Evolutionary conservation across 2,329 filamentous ascomycete genomes (phyloP).

Genomic region (Biscogniauxia sp.): DNA sequence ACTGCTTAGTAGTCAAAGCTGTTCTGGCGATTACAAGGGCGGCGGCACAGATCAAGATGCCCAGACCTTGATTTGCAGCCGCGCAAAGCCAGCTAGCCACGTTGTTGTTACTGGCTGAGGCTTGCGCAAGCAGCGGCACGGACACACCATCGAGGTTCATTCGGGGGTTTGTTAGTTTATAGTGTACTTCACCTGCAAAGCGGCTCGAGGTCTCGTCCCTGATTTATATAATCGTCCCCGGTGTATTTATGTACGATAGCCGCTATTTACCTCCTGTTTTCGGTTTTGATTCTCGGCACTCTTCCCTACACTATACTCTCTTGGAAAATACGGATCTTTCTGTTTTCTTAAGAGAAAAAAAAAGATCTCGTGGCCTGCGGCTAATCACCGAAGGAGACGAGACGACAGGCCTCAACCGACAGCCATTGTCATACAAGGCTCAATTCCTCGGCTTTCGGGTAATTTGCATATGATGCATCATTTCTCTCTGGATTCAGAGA

Average conservation of each 20-base stretch:
- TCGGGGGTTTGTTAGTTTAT: background rate
- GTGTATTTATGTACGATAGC: background rate
- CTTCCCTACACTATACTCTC: background rate
- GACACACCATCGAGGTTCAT: background rate
- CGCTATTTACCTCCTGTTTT: background rate
- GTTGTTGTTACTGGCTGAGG: constrained; percentile 6
- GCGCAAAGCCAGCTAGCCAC: constrained; percentile 16
- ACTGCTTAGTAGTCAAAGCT: constrained; percentile 17
- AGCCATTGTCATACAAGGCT: background rate
- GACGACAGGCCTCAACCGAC: background rate
- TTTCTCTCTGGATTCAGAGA: background rate
- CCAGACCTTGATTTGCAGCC: constrained; percentile 17
- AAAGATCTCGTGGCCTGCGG: background rate
- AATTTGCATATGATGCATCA: background rate
- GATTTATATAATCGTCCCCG: background rate
- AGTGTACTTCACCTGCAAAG: background rate
- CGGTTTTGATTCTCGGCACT: background rate
- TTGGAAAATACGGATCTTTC: background rate
- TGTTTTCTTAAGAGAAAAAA: background rate
- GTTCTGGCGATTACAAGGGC: constrained; percentile 19
- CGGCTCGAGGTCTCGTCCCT: background rate
- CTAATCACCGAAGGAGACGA: background rate
- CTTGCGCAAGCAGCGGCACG: background rate
- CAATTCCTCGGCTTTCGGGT: background rate
- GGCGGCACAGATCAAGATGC: constrained; percentile 9